Evolutionary conservation across 768 basidiomycete species (phyloP).

Genomic region (Paxillus involutus): DNA sequence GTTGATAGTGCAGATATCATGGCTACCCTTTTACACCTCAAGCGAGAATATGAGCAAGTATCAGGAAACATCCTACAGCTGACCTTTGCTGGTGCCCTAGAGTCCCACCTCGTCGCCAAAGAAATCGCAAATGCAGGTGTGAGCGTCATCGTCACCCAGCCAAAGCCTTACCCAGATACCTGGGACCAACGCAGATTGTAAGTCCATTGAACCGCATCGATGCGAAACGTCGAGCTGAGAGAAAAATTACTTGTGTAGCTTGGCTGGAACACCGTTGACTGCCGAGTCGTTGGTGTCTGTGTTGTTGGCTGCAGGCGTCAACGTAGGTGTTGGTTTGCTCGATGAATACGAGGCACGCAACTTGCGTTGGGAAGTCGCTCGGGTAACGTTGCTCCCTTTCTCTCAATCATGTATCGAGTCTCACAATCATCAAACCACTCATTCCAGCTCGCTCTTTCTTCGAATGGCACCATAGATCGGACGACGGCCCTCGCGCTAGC

Average conservation of each 20-base stretch:
- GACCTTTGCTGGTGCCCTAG: constrained; percentile 61
- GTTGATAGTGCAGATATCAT: constrained; percentile 73
- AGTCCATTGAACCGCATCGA: constrained; percentile 15
- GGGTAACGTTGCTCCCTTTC: constrained; percentile 26
- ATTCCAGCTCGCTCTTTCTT: constrained; percentile 39
- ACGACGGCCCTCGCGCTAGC: constrained; percentile 36
- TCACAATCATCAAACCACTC: too few relatives aligned
- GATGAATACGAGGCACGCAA: constrained; percentile 33
- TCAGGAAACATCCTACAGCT: constrained; percentile 59
- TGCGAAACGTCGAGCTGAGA: not conserved
- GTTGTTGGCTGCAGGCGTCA: constrained; percentile 60
- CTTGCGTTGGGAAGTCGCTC: constrained; percentile 39
- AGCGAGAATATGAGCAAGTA: constrained; percentile 61
- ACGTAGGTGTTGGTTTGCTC: constrained; percentile 53
- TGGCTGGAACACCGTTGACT: constrained; percentile 71
- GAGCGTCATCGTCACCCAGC: constrained; percentile 67
- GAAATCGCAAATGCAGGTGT: constrained; percentile 67
- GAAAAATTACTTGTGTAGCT: constrained; percentile 30
- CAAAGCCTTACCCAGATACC: constrained; percentile 57
- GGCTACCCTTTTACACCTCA: constrained; percentile 66
- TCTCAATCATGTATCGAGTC: not conserved
- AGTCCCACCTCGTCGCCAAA: constrained; percentile 65
- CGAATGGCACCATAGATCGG: constrained; percentile 36
- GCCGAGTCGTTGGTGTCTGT: constrained; percentile 51
- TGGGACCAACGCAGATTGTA: constrained; percentile 72